Evolutionary conservation across 2,329 filamentous ascomycete species (phyloP), one percentile per base, ranked within the genome.

Genomic region (Aspergillus sp.): DNA sequence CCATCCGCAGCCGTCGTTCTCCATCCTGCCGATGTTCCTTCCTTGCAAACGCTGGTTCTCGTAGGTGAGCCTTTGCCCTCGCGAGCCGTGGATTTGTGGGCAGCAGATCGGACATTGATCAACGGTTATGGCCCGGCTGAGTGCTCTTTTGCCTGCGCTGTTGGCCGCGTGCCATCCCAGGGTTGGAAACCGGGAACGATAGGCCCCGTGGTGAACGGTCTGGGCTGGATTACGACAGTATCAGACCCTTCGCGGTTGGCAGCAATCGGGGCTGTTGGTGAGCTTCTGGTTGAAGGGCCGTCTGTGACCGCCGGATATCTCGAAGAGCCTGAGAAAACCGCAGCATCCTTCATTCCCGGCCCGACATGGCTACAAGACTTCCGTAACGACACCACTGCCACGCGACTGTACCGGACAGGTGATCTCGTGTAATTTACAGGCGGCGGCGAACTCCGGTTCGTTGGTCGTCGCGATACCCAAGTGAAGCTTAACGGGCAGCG

Each of bases 1-100:
- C 72, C 76, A 0, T 65, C 75, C 0, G 65, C 80, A 9, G 76
- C 76, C 0, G 48, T 54, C 9, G 46, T 66, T 4, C 46, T 72
- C 2, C 50, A 56, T 6, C 67, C 66, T 0, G 44, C 49, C 1
- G 57, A 65, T 1, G 58, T 71, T 1, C 68, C 65, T 3, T 53
- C 51, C 2, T 47, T 72, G 4, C 58, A 58, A 12, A 57, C 54
- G 0, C 29, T 72, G 32, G 52, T 60, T 3, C 55, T 71, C 34
- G 61, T 57, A 9, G 67, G 66, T 5, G 67, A 70, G 45, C 56
- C 62, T 9, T 46, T 53, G 10, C 53, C 61, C 4, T 49, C 54
- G 1, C 53, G 54, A 5, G 54, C 63, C 32, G 56, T 67, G 33
- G 54, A 57, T 29, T 61, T 57, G 36, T 70, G 66, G 66, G 53